Conservation (phyloP, 352 stramenopile genomes). For the Phytophthora lateralis region DNA sequence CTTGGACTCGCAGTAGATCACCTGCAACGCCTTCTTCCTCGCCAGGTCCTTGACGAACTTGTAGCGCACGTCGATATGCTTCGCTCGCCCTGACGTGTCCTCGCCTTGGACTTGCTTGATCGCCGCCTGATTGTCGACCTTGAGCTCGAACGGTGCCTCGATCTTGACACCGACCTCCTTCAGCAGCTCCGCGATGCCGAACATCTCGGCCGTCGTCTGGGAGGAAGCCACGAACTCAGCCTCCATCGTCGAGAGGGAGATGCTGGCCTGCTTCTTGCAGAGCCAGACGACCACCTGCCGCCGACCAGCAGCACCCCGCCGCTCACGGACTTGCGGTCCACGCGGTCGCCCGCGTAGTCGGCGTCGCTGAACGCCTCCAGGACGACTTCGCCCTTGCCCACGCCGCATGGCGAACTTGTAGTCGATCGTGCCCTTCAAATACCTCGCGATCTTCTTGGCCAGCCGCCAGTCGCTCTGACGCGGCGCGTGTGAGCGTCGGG, state of each 20-base stretch:
- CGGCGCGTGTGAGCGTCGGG: slow-evolving; percentile 17
- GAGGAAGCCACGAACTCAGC: neutral
- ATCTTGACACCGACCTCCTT: neutral
- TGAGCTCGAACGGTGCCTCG: neutral
- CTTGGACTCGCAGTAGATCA: slow-evolving; percentile 15
- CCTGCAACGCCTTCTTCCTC: slow-evolving; percentile 7
- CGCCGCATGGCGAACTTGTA: slow-evolving; percentile 19
- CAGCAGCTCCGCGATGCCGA: neutral
- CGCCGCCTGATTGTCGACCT: neutral
- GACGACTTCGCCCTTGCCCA: neutral
- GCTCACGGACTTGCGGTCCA: neutral
- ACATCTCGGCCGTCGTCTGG: neutral
- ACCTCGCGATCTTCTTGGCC: slow-evolving; percentile 26
- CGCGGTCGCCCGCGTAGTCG: slow-evolving; percentile 26
- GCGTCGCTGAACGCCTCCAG: slow-evolving; percentile 28
- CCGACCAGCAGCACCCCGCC: neutral
- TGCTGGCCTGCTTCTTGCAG: neutral
- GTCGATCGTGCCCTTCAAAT: slow-evolving; percentile 27
- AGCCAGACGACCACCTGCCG: neutral
- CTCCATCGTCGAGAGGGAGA: neutral
- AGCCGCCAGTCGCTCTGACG: neutral
- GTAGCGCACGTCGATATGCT: slow-evolving; percentile 18
- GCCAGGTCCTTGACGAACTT: slow-evolving; percentile 20
- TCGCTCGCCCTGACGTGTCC: neutral
- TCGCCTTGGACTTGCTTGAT: neutral